Base-by-base conservation (phyloP, 768 basidiomycete genomes). In the Termitomyces sp. region DNA sequence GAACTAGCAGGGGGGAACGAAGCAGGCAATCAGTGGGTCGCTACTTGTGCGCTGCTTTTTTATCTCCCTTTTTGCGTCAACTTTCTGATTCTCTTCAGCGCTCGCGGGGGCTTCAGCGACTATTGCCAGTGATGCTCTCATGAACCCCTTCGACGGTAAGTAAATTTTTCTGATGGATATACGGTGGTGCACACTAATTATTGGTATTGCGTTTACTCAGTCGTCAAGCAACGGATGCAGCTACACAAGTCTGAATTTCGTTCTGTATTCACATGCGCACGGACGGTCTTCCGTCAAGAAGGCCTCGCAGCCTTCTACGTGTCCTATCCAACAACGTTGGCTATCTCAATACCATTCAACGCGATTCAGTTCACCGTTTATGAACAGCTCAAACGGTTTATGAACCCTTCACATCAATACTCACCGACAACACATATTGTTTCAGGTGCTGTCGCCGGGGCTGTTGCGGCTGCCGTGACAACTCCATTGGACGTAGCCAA, bases 211-310 rank as follows among this genome's bases (percentile, higher is more conserved):
- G 26, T 20, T 18, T 43, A 16, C 32, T 32, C 70, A 98, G 96
- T 99, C 65, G 92, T 99, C 77, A 99, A 99, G 75, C 97, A 99
- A 77, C 86, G 97, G 53, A 98, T 99, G 97, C 97, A 99, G 73
- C 80, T 98, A 57, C 94, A 95, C 75, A 85, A 90, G 68, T 98
- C 97, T 4, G 80, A 89, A 70, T 94, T 93, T 73, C 88, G 88
- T 46, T 92, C 91, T 38, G 92, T 95, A 44, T 74, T 87, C 63
- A 82, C 84, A n/a, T 94, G 94, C 64, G 92, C 94, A 57, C 81
- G 81, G 24, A 86, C 87, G 13, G 90, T 99, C 53, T 94, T 93
- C 73, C 81, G 74, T 45, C 85, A 75, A 36, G 97, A 99, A 73
- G 97, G 97, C 40, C 70, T 97, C 47, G 65, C 75, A 38, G 97